Percentiles rank a stretch among this genome's conserved stretches.
Conservation (phyloP, 305 asterid species). For the Fraxinus xanthoxyloides region DNA sequence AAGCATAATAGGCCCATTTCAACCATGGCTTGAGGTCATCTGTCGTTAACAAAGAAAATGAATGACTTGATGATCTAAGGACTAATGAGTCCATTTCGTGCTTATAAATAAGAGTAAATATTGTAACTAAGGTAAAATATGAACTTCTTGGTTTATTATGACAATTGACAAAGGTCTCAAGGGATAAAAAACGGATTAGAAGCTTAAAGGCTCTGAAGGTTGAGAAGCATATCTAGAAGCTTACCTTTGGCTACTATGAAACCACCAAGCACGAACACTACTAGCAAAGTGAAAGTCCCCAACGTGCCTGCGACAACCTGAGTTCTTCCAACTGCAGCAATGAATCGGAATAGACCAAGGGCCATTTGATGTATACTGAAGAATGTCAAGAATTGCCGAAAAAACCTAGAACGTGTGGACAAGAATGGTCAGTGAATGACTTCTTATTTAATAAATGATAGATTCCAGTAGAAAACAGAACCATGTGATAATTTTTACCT, state of each 20-base stretch:
- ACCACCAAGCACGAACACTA: constrained; percentile 50
- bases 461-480: background rate
- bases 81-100: background rate
- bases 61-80: background rate
- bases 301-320: constrained; percentile 45
- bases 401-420: constrained; percentile 33
- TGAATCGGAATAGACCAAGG: constrained; percentile 42
- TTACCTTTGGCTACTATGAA: constrained; percentile 48
- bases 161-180: background rate
- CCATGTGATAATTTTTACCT: constrained; percentile 29
- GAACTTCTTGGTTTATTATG: background rate
- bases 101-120: background rate
- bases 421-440: background rate
- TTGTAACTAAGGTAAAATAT: background rate
- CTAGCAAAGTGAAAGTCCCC: constrained; percentile 45
- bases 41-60: constrained; percentile 12
- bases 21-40: constrained; percentile 43
- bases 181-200: background rate
- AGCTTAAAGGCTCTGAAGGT: background rate
- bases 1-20: constrained; percentile 45
- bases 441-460: background rate
- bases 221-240: background rate
- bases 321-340: constrained; percentile 52
- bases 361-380: constrained; percentile 50
- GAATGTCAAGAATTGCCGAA: constrained; percentile 40